These are phyloP conservation scores for Trypanosoma avium DNA, from an alignment of 208 protist species.

Conservation along the genomic window DNA sequence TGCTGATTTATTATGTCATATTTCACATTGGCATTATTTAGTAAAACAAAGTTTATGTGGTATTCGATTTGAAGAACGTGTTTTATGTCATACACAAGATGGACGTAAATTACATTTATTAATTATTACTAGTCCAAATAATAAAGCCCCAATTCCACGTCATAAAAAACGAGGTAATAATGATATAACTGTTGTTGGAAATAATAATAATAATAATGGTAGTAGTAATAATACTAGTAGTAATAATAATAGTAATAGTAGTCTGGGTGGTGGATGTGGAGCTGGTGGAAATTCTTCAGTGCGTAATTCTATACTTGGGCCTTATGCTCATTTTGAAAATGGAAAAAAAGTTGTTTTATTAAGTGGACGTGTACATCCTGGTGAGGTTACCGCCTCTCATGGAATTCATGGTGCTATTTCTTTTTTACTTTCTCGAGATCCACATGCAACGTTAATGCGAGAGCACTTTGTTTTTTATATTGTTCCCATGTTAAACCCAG, in stretches of 20 bases:
- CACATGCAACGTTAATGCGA: slow-evolving; percentile 59
- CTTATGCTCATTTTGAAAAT: slow-evolving; percentile 67
- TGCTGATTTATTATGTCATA: slow-evolving; percentile 80
- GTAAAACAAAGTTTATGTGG: slow-evolving; percentile 46
- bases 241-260: too few species aligned
- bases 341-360: slow-evolving; percentile 90
- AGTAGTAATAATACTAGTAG: too few species aligned
- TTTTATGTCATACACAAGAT: slow-evolving; percentile 76
- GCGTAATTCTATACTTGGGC: slow-evolving; percentile 30
- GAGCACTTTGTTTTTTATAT: slow-evolving; percentile 93
- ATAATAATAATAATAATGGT: too few species aligned
- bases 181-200: too few species aligned
- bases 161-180: too few species aligned
- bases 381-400: slow-evolving; percentile 90
- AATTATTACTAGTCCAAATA: slow-evolving; percentile 62
- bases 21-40: slow-evolving; percentile 75
- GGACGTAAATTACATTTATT: slow-evolving; percentile 84
- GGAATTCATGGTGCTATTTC: slow-evolving; percentile 90
- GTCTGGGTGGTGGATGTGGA: too few species aligned
- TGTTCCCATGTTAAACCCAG: slow-evolving; percentile 94
- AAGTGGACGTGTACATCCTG: slow-evolving; percentile 92
- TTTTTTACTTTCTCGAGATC: slow-evolving; percentile 76
- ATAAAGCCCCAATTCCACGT: neutral
- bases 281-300: neutral
- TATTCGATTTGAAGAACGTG: slow-evolving; percentile 83